Evolutionary conservation across 176 grass and related monocot species (phyloP).

Genomic region (Eleusine coracana): DNA sequence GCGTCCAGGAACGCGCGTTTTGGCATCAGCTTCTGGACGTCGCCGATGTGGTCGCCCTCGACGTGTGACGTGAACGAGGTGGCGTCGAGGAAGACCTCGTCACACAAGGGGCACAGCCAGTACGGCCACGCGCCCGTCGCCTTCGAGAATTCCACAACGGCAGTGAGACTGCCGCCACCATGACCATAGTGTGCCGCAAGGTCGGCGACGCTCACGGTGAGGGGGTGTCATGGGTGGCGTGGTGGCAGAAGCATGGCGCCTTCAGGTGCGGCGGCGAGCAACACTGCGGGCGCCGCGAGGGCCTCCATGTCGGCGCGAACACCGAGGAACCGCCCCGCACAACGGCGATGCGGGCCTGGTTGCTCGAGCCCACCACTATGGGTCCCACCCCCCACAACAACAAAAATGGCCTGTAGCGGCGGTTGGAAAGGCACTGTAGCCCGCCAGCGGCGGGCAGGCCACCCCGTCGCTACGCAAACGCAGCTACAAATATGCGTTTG

Average conservation of each 20-base stretch:
- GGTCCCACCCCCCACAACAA: no score
- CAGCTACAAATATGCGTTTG: no score
- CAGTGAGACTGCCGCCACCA: not conserved
- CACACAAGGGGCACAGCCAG: conserved; percentile 30
- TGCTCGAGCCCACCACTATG: not conserved
- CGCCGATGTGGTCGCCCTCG: not conserved
- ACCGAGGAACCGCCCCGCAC: conserved; percentile 14
- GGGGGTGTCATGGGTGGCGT: not conserved
- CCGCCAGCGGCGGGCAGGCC: no score
- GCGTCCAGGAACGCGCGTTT: not conserved
- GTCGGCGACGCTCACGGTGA: conserved; percentile 23
- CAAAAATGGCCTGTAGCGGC: no score
- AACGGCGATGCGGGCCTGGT: not conserved
- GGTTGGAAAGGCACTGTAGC: no score
- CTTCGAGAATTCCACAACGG: conserved; percentile 10
- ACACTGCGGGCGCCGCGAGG: not conserved
- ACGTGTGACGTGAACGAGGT: not conserved
- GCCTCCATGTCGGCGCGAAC: conserved; percentile 24
- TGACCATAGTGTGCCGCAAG: not conserved
- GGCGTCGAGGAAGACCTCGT: not conserved
- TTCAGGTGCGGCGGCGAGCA: not conserved
- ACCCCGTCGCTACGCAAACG: no score
- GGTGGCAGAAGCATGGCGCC: not conserved
- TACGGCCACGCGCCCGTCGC: not conserved
- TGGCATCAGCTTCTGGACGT: not conserved